These are phyloP conservation scores for Graphium sp. DNA, from an alignment of 2,329 filamentous ascomycete genomes.

Conservation along the genomic window DNA sequence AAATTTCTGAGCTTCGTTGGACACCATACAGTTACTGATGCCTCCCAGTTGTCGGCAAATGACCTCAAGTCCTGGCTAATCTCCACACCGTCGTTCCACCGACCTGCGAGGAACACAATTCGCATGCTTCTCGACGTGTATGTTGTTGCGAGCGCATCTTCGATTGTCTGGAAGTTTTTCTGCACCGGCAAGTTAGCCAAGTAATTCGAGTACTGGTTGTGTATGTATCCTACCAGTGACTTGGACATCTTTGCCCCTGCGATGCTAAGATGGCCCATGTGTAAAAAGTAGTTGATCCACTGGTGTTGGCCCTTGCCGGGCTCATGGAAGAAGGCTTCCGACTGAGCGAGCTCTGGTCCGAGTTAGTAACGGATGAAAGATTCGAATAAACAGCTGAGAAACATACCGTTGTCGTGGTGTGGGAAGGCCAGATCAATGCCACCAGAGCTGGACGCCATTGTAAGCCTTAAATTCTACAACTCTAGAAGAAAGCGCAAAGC, in stretches of 20 bases:
- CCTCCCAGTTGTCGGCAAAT: constrained; percentile 64
- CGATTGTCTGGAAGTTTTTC: constrained; percentile 95
- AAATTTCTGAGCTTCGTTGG: too few relatives aligned
- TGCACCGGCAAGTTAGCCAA: too few relatives aligned
- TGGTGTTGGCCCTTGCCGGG: constrained; percentile 38
- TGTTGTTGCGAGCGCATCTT: constrained; percentile 52
- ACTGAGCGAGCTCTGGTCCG: constrained; percentile 59
- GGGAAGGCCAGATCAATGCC: constrained; percentile 85
- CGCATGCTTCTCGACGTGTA: constrained; percentile 70
- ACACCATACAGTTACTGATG: constrained; percentile 53
- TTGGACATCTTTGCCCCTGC: constrained; percentile 93
- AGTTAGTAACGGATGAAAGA: background rate
- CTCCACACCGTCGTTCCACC: constrained; percentile 83
- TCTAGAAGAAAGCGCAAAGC: too few relatives aligned
- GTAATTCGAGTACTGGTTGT: too few relatives aligned
- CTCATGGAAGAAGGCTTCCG: constrained; percentile 63
- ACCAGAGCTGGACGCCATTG: too few relatives aligned
- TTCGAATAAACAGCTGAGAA: background rate
- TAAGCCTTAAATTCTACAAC: too few relatives aligned
- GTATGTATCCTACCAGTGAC: too few relatives aligned
- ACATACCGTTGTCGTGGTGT: constrained; percentile 61
- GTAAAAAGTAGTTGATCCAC: constrained; percentile 92
- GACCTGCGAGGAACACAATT: constrained; percentile 73
- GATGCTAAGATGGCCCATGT: constrained; percentile 82
- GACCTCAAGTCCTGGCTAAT: constrained; percentile 72